Percentiles rank a stretch among this genome's conserved stretches.
Conservation (phyloP, 257 asterid genomes). For the Jaltomata sinuosa region DNA sequence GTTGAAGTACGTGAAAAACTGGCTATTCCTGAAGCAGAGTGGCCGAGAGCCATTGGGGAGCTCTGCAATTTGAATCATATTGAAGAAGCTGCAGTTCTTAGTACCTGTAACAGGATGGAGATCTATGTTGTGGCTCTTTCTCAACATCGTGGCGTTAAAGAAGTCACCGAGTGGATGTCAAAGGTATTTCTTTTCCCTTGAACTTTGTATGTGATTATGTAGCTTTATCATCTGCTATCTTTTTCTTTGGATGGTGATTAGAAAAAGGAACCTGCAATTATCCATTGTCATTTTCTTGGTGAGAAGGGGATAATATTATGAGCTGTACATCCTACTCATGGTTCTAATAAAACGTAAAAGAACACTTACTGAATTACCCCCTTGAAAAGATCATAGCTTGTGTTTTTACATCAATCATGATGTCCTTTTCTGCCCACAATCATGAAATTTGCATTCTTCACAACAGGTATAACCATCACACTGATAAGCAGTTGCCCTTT, state of each 20-base stretch:
- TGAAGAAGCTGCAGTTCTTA: conserved; percentile 96
- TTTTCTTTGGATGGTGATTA: background rate
- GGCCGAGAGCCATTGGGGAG: conserved; percentile 87
- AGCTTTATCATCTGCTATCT: background rate
- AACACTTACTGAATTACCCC: background rate
- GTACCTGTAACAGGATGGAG: conserved; percentile 96
- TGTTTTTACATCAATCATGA: no score
- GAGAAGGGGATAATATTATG: background rate
- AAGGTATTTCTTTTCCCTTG: conserved; percentile 36
- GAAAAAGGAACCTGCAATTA: background rate
- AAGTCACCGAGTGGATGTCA: conserved; percentile 97
- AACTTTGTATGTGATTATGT: background rate
- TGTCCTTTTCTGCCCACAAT: background rate
- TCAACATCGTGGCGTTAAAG: conserved; percentile 88
- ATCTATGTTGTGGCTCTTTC: conserved; percentile 91
- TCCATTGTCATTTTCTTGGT: background rate
- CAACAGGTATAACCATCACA: background rate
- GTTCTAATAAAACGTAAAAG: background rate
- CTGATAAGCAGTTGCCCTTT: background rate
- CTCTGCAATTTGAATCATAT: conserved; percentile 79
- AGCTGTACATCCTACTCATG: background rate
- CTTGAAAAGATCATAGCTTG: background rate
- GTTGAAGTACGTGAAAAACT: conserved; percentile 93
- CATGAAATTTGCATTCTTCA: background rate
- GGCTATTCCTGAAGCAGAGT: conserved; percentile 92